These are phyloP conservation scores for Leishmania guyanensis DNA, from an alignment of 208 protist genomes.

Conservation along the genomic window DNA sequence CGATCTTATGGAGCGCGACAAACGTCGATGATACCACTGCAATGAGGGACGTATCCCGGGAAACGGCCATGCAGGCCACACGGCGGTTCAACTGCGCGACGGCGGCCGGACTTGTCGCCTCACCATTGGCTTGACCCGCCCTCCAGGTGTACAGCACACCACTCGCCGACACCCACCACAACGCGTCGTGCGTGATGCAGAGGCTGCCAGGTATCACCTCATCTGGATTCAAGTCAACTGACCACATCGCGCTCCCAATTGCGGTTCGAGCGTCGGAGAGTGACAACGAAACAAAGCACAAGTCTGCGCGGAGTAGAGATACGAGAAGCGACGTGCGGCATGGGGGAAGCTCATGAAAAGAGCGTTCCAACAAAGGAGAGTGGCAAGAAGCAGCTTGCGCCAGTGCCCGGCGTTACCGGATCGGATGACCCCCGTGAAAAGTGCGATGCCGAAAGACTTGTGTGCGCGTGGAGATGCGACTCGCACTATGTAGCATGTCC, in stretches of 20 bases:
- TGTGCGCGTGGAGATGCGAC: background rate
- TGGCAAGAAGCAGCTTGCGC: background rate
- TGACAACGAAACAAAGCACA: background rate
- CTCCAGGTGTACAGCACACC: conserved; percentile 29
- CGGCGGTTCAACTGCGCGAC: conserved; percentile 24
- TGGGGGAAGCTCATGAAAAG: background rate
- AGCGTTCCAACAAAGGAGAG: background rate
- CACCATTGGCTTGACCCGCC: background rate
- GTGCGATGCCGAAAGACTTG: background rate
- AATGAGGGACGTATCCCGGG: background rate
- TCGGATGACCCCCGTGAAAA: background rate
- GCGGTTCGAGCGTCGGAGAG: background rate
- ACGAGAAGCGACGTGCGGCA: background rate
- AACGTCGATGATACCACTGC: conserved; percentile 1
- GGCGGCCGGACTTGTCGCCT: conserved; percentile 13
- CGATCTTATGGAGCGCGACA: conserved; percentile 3
- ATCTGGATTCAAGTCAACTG: conserved; percentile 18
- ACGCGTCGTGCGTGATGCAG: conserved; percentile 19
- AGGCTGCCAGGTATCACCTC: conserved; percentile 17
- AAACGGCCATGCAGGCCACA: conserved; percentile 16
- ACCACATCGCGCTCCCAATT: conserved; percentile 6
- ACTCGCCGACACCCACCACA: conserved; percentile 30
- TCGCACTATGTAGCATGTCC: background rate
- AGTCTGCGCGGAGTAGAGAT: no score
- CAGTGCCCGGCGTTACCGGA: background rate